Evolutionary conservation across 495 filamentous ascomycete species (phyloP).

Genomic region (Astrothelium macrocarpum): DNA sequence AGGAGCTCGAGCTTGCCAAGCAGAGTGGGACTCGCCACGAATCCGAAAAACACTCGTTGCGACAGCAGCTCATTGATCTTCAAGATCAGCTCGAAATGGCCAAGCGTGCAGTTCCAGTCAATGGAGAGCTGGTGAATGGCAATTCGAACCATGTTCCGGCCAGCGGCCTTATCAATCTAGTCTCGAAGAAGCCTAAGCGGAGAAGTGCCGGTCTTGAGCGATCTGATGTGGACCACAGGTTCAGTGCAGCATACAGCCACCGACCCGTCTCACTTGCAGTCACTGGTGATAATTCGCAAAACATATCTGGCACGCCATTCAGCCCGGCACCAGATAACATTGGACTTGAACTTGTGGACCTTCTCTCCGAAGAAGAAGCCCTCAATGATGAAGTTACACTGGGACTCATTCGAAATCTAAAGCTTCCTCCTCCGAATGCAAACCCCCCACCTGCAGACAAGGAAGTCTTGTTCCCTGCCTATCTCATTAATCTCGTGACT

Average conservation of each 20-base stretch:
- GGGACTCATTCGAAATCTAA: conserved; percentile 90
- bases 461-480: conserved; percentile 96
- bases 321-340: conserved; percentile 76
- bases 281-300: conserved; percentile 46
- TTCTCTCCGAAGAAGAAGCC: conserved; percentile 89
- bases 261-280: conserved; percentile 92
- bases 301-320: conserved; percentile 57
- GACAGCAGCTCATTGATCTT: conserved; percentile 78
- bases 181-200: conserved; percentile 95
- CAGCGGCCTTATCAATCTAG: conserved; percentile 85
- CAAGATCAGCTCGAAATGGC: conserved; percentile 88
- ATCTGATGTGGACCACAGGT: conserved; percentile 63
- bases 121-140: conserved; percentile 68
- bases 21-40: conserved; percentile 61
- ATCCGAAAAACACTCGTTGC: conserved; percentile 70
- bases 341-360: conserved; percentile 83
- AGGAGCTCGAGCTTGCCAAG: conserved; percentile 69
- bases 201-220: conserved; percentile 87
- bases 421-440: conserved; percentile 77
- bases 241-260: conserved; percentile 85
- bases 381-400: conserved; percentile 94
- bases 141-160: conserved; percentile 43
- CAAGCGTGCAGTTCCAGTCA: conserved; percentile 54
- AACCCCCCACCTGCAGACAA: conserved; percentile 89
- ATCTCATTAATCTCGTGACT: conserved; percentile 97